Percentiles rank a stretch among this genome's conserved stretches.
phyloP scores from a whole-genome alignment of 1,284 basidiomycete species.

The Chalciporus sp. region DNA sequence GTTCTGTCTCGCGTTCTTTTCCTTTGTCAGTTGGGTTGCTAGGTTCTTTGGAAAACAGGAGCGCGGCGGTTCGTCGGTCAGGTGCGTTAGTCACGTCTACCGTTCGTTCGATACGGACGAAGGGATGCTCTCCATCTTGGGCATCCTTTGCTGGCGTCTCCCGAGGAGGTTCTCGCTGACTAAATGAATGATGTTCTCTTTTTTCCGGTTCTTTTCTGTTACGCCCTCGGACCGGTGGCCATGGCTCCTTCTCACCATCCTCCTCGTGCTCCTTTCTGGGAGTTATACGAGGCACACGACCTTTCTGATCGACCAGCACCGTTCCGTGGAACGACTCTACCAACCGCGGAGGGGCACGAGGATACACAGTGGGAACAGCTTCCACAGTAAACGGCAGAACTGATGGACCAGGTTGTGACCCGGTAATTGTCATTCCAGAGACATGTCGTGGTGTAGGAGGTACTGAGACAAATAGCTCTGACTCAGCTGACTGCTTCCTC shows the following conservation, averaged over 20 bases:
- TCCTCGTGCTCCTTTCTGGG: not conserved
- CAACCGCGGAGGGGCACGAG: slow-evolving; percentile 28
- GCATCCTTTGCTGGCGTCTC: not conserved
- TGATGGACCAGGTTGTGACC: not conserved
- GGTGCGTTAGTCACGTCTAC: not conserved
- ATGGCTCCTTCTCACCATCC: slow-evolving; percentile 1
- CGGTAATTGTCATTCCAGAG: not conserved
- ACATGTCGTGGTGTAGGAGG: slow-evolving; percentile 11
- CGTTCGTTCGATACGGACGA: not conserved
- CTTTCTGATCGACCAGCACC: slow-evolving; percentile 25
- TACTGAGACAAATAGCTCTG: slow-evolving; percentile 24
- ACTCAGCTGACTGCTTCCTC: slow-evolving; percentile 11
- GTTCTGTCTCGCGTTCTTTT: not conserved
- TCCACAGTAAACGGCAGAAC: not conserved
- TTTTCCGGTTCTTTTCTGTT: not conserved
- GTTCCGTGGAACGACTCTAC: slow-evolving; percentile 21
- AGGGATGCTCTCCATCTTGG: not conserved
- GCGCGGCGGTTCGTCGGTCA: not conserved
- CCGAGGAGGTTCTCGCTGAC: slow-evolving; percentile 11
- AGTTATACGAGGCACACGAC: slow-evolving; percentile 16
- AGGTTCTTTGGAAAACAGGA: not conserved
- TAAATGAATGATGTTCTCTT: slow-evolving; percentile 25
- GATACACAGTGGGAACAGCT: not conserved
- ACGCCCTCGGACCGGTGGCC: slow-evolving; percentile 25
- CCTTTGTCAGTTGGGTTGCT: not conserved